Base-by-base conservation (phyloP, 768 basidiomycete genomes). In the Pholiota molesta region DNA sequence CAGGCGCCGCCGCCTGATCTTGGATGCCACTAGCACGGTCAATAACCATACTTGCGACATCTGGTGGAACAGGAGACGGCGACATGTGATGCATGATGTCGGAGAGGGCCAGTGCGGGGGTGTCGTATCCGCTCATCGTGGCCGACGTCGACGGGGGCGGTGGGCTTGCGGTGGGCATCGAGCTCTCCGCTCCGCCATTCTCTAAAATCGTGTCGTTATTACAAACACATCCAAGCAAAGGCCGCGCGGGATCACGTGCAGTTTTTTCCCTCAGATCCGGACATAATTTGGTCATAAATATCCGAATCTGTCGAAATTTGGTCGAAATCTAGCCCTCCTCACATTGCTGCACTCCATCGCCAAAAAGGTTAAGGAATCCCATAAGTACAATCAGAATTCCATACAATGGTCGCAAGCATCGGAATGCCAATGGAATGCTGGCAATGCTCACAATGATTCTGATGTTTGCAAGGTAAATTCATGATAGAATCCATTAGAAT, bases 81-180 rank as follows among this genome's bases (percentile, higher is more conserved):
- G 86, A 83, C 71, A 83, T 78, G 33, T 78, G 68, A 62, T 84
- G 82, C 59, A 86, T 79, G 44, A 86, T 82, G 63, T 88, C 87
- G 37, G 82, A 83, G 51, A 88, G 75, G 7, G 79, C 76, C 28
- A 87, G 78, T 9, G 78, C 71, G 5, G 77, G 53, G 28, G 45
- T 26, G 47, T 60, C 57, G 44, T 42, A 45, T 51, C 31, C 55
- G 49, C 49, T 54, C 26, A 55, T 45, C 37, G 39, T 57, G 42
- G 23, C 47, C 17, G 37, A 29, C 53, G 40, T 52, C 55, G 63
- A 54, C 61, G 54, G 39, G 28, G 31, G 39, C 49, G 51, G 31
- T 28, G 47, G 54, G 28, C 42, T n/a, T n/a, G n/a, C n/a, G n/a
- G 57, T 49, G n/a, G 47, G 28, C 23, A 37, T 35, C 21, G 61